Evolutionary conservation across 2,329 filamentous ascomycete genomes (phyloP).

Genomic region (Clarireedia paspali): DNA sequence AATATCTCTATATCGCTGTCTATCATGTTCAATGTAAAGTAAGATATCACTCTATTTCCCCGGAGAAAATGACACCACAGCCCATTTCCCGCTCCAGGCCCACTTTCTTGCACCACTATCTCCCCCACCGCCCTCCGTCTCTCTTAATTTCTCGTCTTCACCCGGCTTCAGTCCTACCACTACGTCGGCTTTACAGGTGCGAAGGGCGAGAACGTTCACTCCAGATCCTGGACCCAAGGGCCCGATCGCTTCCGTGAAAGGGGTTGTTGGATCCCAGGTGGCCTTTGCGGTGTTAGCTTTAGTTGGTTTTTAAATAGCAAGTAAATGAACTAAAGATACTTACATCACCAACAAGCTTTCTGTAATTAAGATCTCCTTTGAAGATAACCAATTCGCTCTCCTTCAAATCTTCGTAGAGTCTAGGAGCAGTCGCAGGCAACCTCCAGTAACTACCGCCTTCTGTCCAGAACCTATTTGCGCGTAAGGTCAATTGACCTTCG

Average conservation of each 20-base stretch:
- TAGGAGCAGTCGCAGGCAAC: constrained; percentile 59
- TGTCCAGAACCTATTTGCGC: constrained; percentile 90
- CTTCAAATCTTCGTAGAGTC: constrained; percentile 70
- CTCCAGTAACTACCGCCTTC: constrained; percentile 83
- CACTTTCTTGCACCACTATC: constrained; percentile 63
- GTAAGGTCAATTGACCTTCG: constrained; percentile 75
- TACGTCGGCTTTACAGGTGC: constrained; percentile 95
- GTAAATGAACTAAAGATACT: constrained; percentile 30
- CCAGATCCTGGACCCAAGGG: constrained; percentile 76
- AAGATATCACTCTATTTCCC: constrained; percentile 41
- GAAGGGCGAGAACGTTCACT: constrained; percentile 74
- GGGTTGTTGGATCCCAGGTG: constrained; percentile 78
- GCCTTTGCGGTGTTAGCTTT: constrained; percentile 38
- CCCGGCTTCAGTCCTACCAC: constrained; percentile 81
- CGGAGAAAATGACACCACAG: constrained; percentile 78
- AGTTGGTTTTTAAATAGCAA: constrained; percentile 6
- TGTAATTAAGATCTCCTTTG: constrained; percentile 95
- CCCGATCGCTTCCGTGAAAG: constrained; percentile 77
- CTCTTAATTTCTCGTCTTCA: constrained; percentile 71
- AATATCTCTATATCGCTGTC: background rate
- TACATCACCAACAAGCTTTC: constrained; percentile 86
- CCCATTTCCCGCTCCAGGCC: constrained; percentile 96
- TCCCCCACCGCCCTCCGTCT: constrained; percentile 61
- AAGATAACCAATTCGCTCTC: constrained; percentile 83
- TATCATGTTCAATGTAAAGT: background rate